Evolutionary conservation across 352 stramenopile species (phyloP).

Genomic region (Chrysophaeum taylorii): DNA sequence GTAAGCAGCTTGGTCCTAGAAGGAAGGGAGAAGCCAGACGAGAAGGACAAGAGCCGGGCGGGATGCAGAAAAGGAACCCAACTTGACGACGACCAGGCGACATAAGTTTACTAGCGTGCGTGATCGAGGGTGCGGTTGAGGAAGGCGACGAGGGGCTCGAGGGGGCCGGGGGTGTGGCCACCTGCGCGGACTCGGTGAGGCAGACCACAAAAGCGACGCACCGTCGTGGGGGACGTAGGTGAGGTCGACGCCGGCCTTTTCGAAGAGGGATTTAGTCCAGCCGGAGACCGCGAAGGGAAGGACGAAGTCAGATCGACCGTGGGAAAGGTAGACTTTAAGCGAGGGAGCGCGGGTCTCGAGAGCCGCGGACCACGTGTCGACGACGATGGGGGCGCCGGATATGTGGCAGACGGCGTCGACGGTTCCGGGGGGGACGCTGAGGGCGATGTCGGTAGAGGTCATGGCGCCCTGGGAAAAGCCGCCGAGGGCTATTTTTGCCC

Average conservation of each 20-base stretch:
- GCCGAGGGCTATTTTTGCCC: neutral
- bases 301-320: neutral
- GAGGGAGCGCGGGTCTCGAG: neutral
- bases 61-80: too few species aligned
- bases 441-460: neutral
- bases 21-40: too few species aligned
- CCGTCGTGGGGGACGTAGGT: too few species aligned
- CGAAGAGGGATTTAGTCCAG: neutral
- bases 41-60: too few species aligned
- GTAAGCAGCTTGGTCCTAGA: too few species aligned
- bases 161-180: too few species aligned
- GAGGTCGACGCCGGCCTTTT: neutral
- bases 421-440: neutral
- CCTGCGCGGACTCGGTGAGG: too few species aligned
- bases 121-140: too few species aligned
- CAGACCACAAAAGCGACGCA: too few species aligned
- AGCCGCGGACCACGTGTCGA: neutral
- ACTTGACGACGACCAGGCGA: too few species aligned
- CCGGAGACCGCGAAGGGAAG: neutral
- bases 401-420: neutral
- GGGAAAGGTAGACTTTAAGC: neutral
- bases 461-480: neutral
- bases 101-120: too few species aligned
- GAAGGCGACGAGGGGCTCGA: too few species aligned
- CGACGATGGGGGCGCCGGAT: neutral